Evolutionary conservation across 352 stramenopile species (phyloP).

Genomic region (Phytophthora europaea): DNA sequence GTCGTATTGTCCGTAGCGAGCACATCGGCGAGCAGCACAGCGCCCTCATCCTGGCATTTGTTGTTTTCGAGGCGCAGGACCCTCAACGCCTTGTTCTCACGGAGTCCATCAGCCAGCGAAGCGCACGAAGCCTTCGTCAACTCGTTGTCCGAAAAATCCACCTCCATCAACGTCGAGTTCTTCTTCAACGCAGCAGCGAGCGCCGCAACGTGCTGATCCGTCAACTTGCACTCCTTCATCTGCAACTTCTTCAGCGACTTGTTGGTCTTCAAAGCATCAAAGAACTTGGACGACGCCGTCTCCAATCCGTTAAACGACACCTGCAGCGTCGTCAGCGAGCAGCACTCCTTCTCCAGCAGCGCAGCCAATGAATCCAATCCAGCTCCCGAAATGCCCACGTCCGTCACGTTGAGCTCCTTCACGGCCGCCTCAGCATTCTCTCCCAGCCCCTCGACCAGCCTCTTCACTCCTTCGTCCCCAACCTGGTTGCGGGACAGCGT

Average conservation of each 20-base stretch:
- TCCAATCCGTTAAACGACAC: slow-evolving; percentile 79
- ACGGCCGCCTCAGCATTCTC: slow-evolving; percentile 47
- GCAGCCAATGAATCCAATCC: slow-evolving; percentile 60
- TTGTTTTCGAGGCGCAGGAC: slow-evolving; percentile 70
- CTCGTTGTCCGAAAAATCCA: slow-evolving; percentile 83
- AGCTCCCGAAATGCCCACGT: slow-evolving; percentile 54
- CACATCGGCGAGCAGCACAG: slow-evolving; percentile 41
- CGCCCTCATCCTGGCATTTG: slow-evolving; percentile 64
- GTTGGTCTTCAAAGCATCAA: slow-evolving; percentile 67
- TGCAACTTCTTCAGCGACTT: slow-evolving; percentile 71
- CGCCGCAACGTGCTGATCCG: slow-evolving; percentile 46
- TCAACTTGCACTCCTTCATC: slow-evolving; percentile 75
- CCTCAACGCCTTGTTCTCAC: slow-evolving; percentile 56
- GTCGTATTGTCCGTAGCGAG: slow-evolving; percentile 50
- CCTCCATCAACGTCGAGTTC: slow-evolving; percentile 61
- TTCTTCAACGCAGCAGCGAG: slow-evolving; percentile 53
- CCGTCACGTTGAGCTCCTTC: slow-evolving; percentile 54
- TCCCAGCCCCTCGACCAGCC: slow-evolving; percentile 48
- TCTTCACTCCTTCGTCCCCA: slow-evolving; percentile 49
- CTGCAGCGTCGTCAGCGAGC: slow-evolving; percentile 68
- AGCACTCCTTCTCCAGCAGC: slow-evolving; percentile 49
- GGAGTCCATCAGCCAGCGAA: slow-evolving; percentile 56
- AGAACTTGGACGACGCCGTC: slow-evolving; percentile 51
- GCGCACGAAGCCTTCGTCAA: slow-evolving; percentile 45
- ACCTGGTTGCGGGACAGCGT: slow-evolving; percentile 75